Conservation (phyloP, 257 asterid species). For the Solanum virginianum region DNA sequence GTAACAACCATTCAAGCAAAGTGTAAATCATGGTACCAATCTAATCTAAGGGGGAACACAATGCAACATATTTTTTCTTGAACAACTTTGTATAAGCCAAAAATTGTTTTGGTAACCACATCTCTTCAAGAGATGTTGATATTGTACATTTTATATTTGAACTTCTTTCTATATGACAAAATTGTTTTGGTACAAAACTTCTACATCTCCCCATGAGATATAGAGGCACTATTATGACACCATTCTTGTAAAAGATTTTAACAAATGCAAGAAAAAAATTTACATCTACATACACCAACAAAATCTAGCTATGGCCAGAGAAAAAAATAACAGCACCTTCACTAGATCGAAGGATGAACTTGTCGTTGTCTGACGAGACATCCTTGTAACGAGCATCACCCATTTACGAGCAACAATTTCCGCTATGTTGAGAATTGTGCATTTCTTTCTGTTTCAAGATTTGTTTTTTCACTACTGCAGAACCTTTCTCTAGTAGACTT, state of each 20-base stretch:
- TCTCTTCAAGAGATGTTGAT: too few species aligned
- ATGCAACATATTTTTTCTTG: too few species aligned
- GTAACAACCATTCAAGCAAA: too few species aligned
- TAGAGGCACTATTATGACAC: background rate
- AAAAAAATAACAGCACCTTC: background rate
- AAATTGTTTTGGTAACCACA: too few species aligned
- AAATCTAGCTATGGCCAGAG: background rate
- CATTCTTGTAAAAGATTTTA: background rate
- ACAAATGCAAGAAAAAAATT: background rate
- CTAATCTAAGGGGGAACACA: too few species aligned
- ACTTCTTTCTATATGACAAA: background rate
- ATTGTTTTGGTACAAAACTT: background rate
- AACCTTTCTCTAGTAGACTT: constrained; percentile 74
- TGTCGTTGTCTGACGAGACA: background rate
- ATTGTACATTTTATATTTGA: background rate
- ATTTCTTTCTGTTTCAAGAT: constrained; percentile 39
- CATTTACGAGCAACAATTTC: constrained; percentile 30
- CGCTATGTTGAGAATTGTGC: background rate
- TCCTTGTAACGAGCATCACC: background rate
- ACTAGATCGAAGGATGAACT: background rate
- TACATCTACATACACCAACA: background rate
- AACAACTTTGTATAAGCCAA: too few species aligned
- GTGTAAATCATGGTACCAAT: too few species aligned
- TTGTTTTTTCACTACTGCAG: constrained; percentile 62
- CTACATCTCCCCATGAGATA: background rate